Percentiles rank a stretch among this genome's conserved stretches.
phyloP scores from a whole-genome alignment of 441 rosid genomes.

The Melastoma candidum region DNA sequence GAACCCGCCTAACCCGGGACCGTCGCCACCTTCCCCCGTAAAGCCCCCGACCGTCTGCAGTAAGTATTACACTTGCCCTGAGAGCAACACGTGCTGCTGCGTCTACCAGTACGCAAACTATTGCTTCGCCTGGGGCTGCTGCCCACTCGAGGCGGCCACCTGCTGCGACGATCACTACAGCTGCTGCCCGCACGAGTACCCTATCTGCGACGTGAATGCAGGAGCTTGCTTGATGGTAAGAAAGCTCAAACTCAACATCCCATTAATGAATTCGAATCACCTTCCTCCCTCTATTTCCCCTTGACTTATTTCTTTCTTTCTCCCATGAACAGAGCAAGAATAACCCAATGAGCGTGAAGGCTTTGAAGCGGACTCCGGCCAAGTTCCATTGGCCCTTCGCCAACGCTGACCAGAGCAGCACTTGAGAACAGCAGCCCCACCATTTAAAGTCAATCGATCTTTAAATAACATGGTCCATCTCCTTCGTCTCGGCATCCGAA shows the following conservation, averaged over 20 bases:
- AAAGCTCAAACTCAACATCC: constrained; percentile 4
- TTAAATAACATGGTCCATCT: too few relatives aligned
- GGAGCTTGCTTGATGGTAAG: constrained; percentile 47
- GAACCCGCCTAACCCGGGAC: constrained; percentile 51
- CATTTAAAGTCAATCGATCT: too few relatives aligned
- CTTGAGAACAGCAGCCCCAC: not conserved
- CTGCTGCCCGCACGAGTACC: constrained; percentile 35
- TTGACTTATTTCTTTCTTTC: not conserved
- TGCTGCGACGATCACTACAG: constrained; percentile 48
- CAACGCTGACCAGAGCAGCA: constrained; percentile 5
- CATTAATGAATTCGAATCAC: not conserved
- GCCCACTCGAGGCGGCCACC: constrained; percentile 53
- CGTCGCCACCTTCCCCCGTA: constrained; percentile 48
- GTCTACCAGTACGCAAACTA: constrained; percentile 24
- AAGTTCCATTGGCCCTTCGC: constrained; percentile 14
- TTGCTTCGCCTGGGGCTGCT: constrained; percentile 68
- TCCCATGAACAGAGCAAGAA: constrained; percentile 14
- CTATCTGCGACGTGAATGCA: constrained; percentile 23
- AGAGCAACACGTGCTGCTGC: constrained; percentile 51
- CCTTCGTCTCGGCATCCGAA: too few relatives aligned
- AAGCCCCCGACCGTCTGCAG: constrained; percentile 38
- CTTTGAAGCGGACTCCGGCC: constrained; percentile 19
- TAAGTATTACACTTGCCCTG: constrained; percentile 38
- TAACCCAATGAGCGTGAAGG: constrained; percentile 13
- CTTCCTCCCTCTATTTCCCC: not conserved